Base-by-base conservation (phyloP, 805 yeast species). In the Geotrichum ghanense region DNA sequence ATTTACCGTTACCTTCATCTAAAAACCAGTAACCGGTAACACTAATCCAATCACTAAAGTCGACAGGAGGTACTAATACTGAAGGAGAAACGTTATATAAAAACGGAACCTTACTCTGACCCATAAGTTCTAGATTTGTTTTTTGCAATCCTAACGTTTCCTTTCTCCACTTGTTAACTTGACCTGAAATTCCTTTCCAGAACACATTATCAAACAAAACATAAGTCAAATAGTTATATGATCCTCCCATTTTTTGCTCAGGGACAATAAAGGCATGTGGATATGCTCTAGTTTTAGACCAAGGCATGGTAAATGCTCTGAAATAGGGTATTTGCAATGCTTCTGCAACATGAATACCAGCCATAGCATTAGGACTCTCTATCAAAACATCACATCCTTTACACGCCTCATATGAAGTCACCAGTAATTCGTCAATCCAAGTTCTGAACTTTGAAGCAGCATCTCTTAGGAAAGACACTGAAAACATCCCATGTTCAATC, bases 231-330 rank as follows among this genome's bases (percentile, higher is more conserved):
- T 86, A 85, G 60, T 90, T 90, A 65, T 90, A 90, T 7, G 89
- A 82, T 2, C 97, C 96, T 9, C 96, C 96, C 61, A 83, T 75
- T 59, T 83, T 86, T 63, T 85, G 94, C 50, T 88, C 96, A 0
- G 97, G 96, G 5, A 86, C 95, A 60, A 89, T 78, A 53, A 90
- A 88, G 0, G 97, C 97, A 69, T 90, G 97, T 1, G 97, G 97
- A 60, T 90, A 90, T 0, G 96, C 95, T 54, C 95, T 72, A 0
- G 97, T 89, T 50, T 95, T 68, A 0, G 97, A 86, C 97, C 97
- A 90, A 0, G 97, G 97, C 97, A 90, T 90, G 0, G 97, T 90
- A 60, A 90, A 90, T 0, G 97, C 97, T 56, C 97, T 72, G 68
- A 85, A 83, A 60, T 90, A 90, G 0, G 97, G 95, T 48, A 90